phyloP scores from a whole-genome alignment of 148 eudicot genomes.

The Camellia sinensis region DNA sequence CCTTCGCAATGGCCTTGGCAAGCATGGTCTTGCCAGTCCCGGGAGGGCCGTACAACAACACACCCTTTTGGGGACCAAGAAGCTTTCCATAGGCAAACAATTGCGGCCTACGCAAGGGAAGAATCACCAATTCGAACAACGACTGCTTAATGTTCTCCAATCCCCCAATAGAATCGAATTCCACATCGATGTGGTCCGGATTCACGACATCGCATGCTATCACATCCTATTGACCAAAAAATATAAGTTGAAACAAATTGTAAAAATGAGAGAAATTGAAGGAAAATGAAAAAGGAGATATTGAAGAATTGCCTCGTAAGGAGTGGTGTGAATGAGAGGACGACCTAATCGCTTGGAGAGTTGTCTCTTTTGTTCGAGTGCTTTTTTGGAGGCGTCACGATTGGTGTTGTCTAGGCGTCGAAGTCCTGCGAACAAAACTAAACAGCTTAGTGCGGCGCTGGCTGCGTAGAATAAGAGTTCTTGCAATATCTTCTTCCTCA shows the following conservation, averaged over 20 bases:
- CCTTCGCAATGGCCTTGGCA: slow-evolving; percentile 90
- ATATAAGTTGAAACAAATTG: neutral
- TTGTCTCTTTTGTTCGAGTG: slow-evolving; percentile 38
- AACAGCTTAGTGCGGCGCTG: slow-evolving; percentile 73
- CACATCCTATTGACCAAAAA: slow-evolving; percentile 47
- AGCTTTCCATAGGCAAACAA: slow-evolving; percentile 74
- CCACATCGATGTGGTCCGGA: slow-evolving; percentile 77
- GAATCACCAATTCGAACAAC: slow-evolving; percentile 73
- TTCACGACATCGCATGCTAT: slow-evolving; percentile 85
- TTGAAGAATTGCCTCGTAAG: neutral
- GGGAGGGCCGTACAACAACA: slow-evolving; percentile 83
- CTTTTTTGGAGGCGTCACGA: slow-evolving; percentile 75
- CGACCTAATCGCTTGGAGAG: slow-evolving; percentile 11
- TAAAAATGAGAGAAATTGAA: neutral
- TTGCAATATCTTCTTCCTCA: slow-evolving; percentile 54
- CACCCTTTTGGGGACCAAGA: slow-evolving; percentile 85
- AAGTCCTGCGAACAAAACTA: slow-evolving; percentile 65
- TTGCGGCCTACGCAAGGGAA: slow-evolving; percentile 77
- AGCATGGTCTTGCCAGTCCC: slow-evolving; percentile 95
- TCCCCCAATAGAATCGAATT: slow-evolving; percentile 74
- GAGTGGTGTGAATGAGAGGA: slow-evolving; percentile 10
- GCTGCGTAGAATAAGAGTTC: slow-evolving; percentile 71
- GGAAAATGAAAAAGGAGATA: slow-evolving; percentile 1
- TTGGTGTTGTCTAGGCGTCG: slow-evolving; percentile 74
- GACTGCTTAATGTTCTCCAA: slow-evolving; percentile 66